Percentiles rank a stretch among this genome's conserved stretches.
Conservation (phyloP, 345 rosid species). For the Acer saccharum region DNA sequence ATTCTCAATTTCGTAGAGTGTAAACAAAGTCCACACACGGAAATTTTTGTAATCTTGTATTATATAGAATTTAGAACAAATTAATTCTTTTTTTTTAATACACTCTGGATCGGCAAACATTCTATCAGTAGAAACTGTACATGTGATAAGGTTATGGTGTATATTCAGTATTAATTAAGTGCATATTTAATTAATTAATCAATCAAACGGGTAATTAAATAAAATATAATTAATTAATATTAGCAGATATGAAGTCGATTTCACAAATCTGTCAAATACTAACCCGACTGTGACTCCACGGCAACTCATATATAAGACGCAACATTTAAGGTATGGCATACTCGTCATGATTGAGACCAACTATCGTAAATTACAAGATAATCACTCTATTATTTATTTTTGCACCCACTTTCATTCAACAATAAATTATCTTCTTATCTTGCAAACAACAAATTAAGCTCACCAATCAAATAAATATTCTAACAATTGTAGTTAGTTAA, state of each 20-base stretch:
- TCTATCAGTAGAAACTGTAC: too few species aligned
- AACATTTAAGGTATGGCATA: slow-evolving; percentile 2
- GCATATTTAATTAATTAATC: background rate
- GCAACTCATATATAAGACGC: background rate
- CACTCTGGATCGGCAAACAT: too few species aligned
- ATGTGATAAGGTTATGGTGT: background rate
- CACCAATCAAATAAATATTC: too few species aligned
- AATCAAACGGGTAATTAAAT: background rate
- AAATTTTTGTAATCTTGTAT: too few species aligned
- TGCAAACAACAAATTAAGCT: too few species aligned
- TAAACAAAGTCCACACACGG: too few species aligned
- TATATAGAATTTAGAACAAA: too few species aligned
- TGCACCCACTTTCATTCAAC: background rate
- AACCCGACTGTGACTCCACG: slow-evolving; percentile 16
- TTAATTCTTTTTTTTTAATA: too few species aligned
- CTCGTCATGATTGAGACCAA: slow-evolving; percentile 11
- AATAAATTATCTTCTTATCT: too few species aligned
- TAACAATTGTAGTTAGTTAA: too few species aligned
- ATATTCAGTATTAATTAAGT: background rate
- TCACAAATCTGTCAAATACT: background rate
- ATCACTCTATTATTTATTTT: background rate
- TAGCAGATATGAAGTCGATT: background rate
- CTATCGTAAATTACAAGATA: background rate
- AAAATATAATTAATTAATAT: background rate
- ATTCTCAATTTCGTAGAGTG: too few species aligned